These are phyloP conservation scores for Phoma sp. DNA, from an alignment of 2,329 filamentous ascomycete genomes.

Conservation along the genomic window DNA sequence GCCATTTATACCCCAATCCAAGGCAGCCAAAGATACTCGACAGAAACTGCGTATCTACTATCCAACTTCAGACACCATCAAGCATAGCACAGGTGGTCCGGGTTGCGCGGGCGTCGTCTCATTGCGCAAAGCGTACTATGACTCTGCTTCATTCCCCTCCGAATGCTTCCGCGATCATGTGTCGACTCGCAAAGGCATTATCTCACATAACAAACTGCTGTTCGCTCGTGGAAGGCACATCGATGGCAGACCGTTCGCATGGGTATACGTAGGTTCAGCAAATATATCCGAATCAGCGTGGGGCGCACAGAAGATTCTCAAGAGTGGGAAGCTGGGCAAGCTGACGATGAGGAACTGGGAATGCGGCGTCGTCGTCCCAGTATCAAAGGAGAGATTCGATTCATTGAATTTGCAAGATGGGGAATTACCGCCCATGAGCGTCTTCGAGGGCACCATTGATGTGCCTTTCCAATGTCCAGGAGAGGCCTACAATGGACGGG, in stretches of 20 bases:
- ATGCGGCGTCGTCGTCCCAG: slow-evolving; percentile 81
- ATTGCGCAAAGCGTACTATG: slow-evolving; percentile 75
- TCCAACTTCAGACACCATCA: slow-evolving; percentile 54
- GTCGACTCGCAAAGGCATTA: slow-evolving; percentile 70
- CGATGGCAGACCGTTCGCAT: slow-evolving; percentile 58
- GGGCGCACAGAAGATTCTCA: slow-evolving; percentile 79
- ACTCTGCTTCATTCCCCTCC: slow-evolving; percentile 71
- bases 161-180: slow-evolving; percentile 75
- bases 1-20: slow-evolving; percentile 2
- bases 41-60: slow-evolving; percentile 41
- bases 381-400: slow-evolving; percentile 42
- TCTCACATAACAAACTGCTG: slow-evolving; percentile 85
- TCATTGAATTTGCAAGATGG: slow-evolving; percentile 13
- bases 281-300: slow-evolving; percentile 95
- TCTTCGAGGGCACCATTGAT: slow-evolving; percentile 64
- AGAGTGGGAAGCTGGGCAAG: slow-evolving; percentile 69
- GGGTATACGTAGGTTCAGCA: slow-evolving; percentile 87
- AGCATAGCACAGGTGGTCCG: slow-evolving; percentile 66
- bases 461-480: slow-evolving; percentile 70
- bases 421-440: slow-evolving; percentile 46
- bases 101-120: slow-evolving; percentile 79
- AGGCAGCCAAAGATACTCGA: slow-evolving; percentile 1
- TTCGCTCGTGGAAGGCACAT: slow-evolving; percentile 41
- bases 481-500: slow-evolving; percentile 52
- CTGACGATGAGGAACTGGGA: slow-evolving; percentile 88